Evolutionary conservation across 2,329 filamentous ascomycete genomes (phyloP), one percentile per base, ranked within the genome.

Genomic region (Truncatella angustata): DNA sequence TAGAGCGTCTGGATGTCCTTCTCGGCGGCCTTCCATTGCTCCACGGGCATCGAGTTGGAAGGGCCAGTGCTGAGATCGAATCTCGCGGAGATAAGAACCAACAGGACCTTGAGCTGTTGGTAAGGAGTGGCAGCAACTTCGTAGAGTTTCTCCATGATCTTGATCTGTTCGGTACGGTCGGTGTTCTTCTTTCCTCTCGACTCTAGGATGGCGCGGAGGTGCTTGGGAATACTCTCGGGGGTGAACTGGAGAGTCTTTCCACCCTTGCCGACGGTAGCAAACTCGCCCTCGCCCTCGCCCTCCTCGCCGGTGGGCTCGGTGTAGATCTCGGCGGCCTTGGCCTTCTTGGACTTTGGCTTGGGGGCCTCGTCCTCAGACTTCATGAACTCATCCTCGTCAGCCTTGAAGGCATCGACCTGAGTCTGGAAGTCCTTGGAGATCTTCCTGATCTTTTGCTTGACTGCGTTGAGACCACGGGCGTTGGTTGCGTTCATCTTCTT

Each of bases 401-500:
- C 86, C 61, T 89, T 82, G 78, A 93, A 99, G 58, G 86, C 82
- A 62, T 96, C 91, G 64, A 99, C 87, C 67, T 96, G 90, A 56
- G 82, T 78, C 66, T 90, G 84, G 75, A 93, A 93, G 59, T 97
- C 93, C 76, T 96, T 95, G 81, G 93, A 96, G 76, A 93, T 93
- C 84, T 97, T 97, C 84, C 93, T 92, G 78, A 99, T 91, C 76
- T 92, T 92, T 73, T 99, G 94, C 77, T 97, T 96, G 67, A 97
- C 90, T 57, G 92, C 91, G 72, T 97, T 99, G 66, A 99, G 83
- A 66, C 92, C 91, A 74, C 91, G 90, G 60, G 91, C 88, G 69
- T 93, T 95, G 67, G 87, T 94, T 56, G 92, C 91, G 76, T 96
- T 99, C 92, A 97, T 96, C 82, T 97, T 97, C 85, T 97, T 97